A percentile compares a stretch with the other conserved stretches of the same genome.
phyloP scores from a whole-genome alignment of 345 rosid genomes.

The Lagerstroemia speciosa region DNA sequence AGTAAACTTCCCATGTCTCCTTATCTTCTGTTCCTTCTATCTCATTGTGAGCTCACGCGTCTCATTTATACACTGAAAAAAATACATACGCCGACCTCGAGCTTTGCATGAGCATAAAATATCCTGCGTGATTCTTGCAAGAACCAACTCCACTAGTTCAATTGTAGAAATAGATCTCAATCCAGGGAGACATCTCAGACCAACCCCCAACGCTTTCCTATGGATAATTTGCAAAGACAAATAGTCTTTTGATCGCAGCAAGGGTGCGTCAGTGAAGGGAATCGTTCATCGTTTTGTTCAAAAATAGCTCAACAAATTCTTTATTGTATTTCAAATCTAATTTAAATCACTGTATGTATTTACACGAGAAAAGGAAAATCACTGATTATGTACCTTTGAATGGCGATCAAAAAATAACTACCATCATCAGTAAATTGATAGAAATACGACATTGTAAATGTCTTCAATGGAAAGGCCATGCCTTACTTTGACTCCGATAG shows the following conservation, averaged over 20 bases:
- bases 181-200: not conserved
- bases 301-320: not conserved
- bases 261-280: not conserved
- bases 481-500: not conserved
- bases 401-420: not conserved
- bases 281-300: not conserved
- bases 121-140: too few species aligned
- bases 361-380: not conserved
- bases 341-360: not conserved
- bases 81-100: too few species aligned
- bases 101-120: too few species aligned
- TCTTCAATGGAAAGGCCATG: not conserved
- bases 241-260: not conserved
- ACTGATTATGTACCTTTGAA: not conserved
- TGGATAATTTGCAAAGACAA: not conserved
- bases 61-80: too few species aligned
- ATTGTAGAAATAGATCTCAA: too few species aligned
- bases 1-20: too few species aligned
- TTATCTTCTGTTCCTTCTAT: too few species aligned
- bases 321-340: not conserved
- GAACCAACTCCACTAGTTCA: too few species aligned
- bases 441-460: not conserved
- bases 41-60: too few species aligned
- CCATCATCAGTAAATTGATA: not conserved
- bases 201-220: not conserved